Conservation (phyloP, 768 basidiomycete genomes). For the Pisolithus tinctorius region DNA sequence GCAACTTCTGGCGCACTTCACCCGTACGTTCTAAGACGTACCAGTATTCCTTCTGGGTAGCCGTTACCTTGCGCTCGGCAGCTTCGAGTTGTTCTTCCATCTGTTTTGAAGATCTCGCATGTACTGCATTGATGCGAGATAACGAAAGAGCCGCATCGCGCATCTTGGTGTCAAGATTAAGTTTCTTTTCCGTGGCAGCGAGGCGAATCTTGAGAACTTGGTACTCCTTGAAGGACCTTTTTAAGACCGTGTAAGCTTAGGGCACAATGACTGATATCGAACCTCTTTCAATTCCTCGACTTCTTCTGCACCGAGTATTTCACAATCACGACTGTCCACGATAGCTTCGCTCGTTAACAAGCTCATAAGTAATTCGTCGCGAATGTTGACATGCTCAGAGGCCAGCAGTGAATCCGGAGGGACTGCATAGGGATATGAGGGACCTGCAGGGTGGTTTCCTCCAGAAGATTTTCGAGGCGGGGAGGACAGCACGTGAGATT, state of each 20-base stretch:
- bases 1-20: slow-evolving; percentile 56
- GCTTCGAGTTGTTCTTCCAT: slow-evolving; percentile 64
- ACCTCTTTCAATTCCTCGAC: slow-evolving; percentile 70
- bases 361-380: slow-evolving; percentile 84
- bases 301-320: slow-evolving; percentile 68
- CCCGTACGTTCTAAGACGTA: slow-evolving; percentile 56
- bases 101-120: slow-evolving; percentile 56
- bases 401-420: slow-evolving; percentile 26
- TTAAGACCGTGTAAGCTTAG: slow-evolving; percentile 8
- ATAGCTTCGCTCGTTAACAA: slow-evolving; percentile 90
- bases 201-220: slow-evolving; percentile 60
- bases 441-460: slow-evolving; percentile 23
- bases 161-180: slow-evolving; percentile 78
- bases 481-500: slow-evolving; percentile 14
- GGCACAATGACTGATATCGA: slow-evolving; percentile 23
- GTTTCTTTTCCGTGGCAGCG: slow-evolving; percentile 62
- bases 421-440: slow-evolving; percentile 33
- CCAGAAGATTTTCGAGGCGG: slow-evolving; percentile 9
- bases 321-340: slow-evolving; percentile 81
- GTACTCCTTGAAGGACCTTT: slow-evolving; percentile 51
- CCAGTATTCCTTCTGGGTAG: slow-evolving; percentile 65
- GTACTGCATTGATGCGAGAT: slow-evolving; percentile 52
- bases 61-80: slow-evolving; percentile 67
- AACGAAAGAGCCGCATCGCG: slow-evolving; percentile 80
- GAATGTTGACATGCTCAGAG: slow-evolving; percentile 43